phyloP scores from a whole-genome alignment of 2,329 filamentous ascomycete species.

The Pseudopithomyces maydicus region DNA sequence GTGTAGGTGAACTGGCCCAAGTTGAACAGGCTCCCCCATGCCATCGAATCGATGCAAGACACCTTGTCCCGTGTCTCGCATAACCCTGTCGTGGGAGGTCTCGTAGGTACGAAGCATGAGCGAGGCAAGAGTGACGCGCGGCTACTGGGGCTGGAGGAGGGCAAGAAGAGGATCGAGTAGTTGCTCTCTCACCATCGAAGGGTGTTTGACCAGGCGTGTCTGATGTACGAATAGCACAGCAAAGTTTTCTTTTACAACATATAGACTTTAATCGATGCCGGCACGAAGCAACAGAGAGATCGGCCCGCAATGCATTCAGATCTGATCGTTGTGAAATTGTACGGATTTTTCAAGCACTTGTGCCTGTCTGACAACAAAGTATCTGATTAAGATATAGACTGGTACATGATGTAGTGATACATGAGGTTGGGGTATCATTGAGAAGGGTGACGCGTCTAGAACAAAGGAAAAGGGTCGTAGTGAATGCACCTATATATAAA shows the following conservation, averaged over 20 bases:
- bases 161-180: constrained; percentile 95
- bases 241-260: background rate
- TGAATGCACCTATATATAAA: background rate
- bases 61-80: constrained; percentile 82
- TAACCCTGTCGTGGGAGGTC: constrained; percentile 77
- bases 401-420: constrained; percentile 17
- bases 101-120: constrained; percentile 72
- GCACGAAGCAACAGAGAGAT: background rate
- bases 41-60: constrained; percentile 85
- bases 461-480: background rate
- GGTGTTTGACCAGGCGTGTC: background rate
- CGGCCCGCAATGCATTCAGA: background rate
- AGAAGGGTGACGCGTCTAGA: background rate
- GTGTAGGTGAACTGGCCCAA: constrained; percentile 95
- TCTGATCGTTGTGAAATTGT: background rate
- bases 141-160: constrained; percentile 87
- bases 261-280: background rate
- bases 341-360: background rate
- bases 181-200: background rate
- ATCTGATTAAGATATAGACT: background rate
- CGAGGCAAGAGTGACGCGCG: constrained; percentile 81
- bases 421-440: constrained; percentile 19
- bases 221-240: background rate
- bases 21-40: constrained; percentile 85
- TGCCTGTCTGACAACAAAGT: background rate